Evolutionary conservation across 2,329 filamentous ascomycete species (phyloP).

Genomic region (Pseudopithomyces maydicus): DNA sequence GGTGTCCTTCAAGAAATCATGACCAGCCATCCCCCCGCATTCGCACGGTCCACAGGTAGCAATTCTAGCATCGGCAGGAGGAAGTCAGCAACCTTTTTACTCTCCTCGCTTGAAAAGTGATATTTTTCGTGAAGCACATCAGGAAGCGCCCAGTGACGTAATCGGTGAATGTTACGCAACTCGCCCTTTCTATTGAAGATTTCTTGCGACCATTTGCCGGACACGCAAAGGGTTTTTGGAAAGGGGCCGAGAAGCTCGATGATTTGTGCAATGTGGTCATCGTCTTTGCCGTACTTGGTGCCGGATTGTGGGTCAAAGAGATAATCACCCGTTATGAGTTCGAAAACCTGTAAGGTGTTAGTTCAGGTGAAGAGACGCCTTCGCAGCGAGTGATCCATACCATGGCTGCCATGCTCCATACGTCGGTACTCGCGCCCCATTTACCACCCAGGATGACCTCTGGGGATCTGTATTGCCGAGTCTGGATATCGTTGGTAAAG

Average conservation of each 20-base stretch:
- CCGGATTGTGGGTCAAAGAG: conserved; percentile 98
- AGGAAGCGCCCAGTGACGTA: conserved; percentile 92
- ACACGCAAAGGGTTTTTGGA: conserved; percentile 87
- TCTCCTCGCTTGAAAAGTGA: conserved; percentile 85
- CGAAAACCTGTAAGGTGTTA: conserved; percentile 73
- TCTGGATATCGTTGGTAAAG: conserved; percentile 99
- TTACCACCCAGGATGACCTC: conserved; percentile 96
- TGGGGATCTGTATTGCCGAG: conserved; percentile 92
- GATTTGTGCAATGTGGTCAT: conserved; percentile 98
- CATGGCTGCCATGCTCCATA: conserved; percentile 99
- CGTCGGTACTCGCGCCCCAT: conserved; percentile 99
- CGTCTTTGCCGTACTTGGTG: conserved; percentile 98
- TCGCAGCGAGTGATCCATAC: conserved; percentile 58
- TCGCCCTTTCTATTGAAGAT: conserved; percentile 99
- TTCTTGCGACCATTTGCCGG: conserved; percentile 96
- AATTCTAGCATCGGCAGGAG: conserved; percentile 90
- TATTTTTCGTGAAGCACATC: conserved; percentile 97
- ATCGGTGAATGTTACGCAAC: conserved; percentile 92
- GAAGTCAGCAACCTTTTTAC: conserved; percentile 79
- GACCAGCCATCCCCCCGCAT: conserved; percentile 95
- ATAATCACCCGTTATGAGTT: conserved; percentile 97
- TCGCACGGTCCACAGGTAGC: conserved; percentile 84
- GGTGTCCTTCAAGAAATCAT: conserved; percentile 81
- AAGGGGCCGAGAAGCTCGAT: conserved; percentile 95
- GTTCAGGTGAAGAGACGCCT: neutral